phyloP scores from a whole-genome alignment of 2,329 filamentous ascomycete species.

The Lachnellula hyalina region DNA sequence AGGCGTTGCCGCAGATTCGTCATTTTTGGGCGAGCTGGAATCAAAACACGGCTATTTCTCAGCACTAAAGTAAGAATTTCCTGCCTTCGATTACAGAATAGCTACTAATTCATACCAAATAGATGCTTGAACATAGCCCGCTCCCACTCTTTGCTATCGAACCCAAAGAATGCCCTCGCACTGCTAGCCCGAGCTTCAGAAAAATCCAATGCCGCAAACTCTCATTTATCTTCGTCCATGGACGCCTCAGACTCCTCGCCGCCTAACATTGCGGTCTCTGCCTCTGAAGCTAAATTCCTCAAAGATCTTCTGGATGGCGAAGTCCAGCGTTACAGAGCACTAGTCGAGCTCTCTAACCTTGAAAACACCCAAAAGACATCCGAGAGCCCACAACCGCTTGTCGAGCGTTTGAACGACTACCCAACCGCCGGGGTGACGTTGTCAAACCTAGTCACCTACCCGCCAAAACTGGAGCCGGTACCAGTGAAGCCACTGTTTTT shows the following conservation, averaged over 20 bases:
- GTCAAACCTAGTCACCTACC: conserved; percentile 77
- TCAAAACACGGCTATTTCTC: conserved; percentile 78
- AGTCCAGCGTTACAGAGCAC: conserved; percentile 74
- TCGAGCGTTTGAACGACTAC: conserved; percentile 73
- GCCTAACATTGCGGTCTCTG: conserved; percentile 63
- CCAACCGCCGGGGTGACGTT: conserved; percentile 65
- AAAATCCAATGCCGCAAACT: conserved; percentile 49
- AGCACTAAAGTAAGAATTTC: conserved; percentile 66
- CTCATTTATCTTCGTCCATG: conserved; percentile 38
- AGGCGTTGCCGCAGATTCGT: conserved; percentile 78
- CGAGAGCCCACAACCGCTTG: conserved; percentile 49
- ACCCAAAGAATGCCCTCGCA: conserved; percentile 75
- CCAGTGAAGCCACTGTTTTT: conserved; percentile 95
- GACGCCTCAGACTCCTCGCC: conserved; percentile 41
- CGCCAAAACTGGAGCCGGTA: conserved; percentile 74
- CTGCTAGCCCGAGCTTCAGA: conserved; percentile 69
- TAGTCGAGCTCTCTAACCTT: conserved; percentile 75
- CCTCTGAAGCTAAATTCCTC: conserved; percentile 53
- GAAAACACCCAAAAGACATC: conserved; percentile 36
- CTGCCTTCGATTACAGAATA: not conserved
- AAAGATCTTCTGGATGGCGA: conserved; percentile 60
- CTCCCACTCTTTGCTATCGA: conserved; percentile 71
- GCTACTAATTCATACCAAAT: conserved; percentile 8
- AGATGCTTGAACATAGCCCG: conserved; percentile 80
- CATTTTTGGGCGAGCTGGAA: conserved; percentile 71